Evolutionary conservation across 2,329 filamentous ascomycete genomes (phyloP), one percentile per base, ranked within the genome.

Genomic region (Penicillium sp.): DNA sequence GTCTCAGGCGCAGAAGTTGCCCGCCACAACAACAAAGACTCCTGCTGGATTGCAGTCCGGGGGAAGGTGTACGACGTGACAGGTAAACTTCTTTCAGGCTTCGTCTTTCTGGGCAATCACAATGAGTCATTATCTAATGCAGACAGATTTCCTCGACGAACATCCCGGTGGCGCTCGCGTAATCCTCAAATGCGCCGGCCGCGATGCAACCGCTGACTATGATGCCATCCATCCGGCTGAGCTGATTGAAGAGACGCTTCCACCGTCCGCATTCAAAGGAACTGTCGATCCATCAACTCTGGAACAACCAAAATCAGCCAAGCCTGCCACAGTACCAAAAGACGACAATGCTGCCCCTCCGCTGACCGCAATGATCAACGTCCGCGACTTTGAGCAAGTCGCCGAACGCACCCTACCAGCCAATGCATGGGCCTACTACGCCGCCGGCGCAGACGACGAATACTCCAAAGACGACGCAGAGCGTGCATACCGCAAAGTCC

Each of bases 31-130:
- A 73, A 61, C 14, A 71, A 74, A 52, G 66, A 76, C 9, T 79
- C 81, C 49, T 80, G 79, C 60, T 82, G 79, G 80, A 70, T 83
- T 9, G 76, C 77, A 0, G 72, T 82, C 3, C 75, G 80, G 56
- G 75, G 74, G 1, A 78, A 77, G 47, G 79, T 81, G 4, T 81
- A 81, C 61, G 79, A 81, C 63, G 74, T 74, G 5, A 81, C 79
- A 2, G 73, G 71, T 66, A 52, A 21, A 5, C 20, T 43, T 42
- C 8, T 20, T 14, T 20, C 38, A 23, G 33, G 5, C 33, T 11
- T 38, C 14, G 11, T 18, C 18, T 21, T 43, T 43, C 40, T 3
- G 40, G 48, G n/a, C 30, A 33, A 47, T 47, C 40, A 8, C 8
- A 20, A 4, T 38, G 33, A 38, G 7, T 38, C 14, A 38, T 38